A percentile compares a stretch with the other conserved stretches of the same genome.
Conservation (phyloP, 1,284 basidiomycete genomes). For the Vanrija sp. region DNA sequence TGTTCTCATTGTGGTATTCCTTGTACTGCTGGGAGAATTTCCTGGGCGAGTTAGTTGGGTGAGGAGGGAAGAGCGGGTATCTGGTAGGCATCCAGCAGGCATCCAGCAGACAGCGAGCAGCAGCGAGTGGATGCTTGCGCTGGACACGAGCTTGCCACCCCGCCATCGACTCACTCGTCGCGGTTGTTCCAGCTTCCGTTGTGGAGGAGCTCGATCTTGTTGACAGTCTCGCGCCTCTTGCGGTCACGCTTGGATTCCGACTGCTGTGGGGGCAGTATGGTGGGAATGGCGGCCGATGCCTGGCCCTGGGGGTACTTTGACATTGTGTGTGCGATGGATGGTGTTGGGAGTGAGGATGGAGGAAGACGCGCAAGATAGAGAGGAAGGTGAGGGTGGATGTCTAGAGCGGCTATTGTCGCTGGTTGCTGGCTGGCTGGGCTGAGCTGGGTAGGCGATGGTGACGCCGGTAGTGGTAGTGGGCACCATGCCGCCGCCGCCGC, state of each 20-base stretch:
- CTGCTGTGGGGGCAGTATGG: constrained; percentile 37
- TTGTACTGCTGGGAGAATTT: constrained; percentile 48
- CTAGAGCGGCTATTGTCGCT: too few species aligned
- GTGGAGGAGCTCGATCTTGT: constrained; percentile 52
- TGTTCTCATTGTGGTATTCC: constrained; percentile 46
- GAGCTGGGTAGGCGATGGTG: not conserved
- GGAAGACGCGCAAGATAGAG: too few species aligned
- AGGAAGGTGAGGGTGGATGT: too few species aligned
- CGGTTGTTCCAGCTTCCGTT: constrained; percentile 50
- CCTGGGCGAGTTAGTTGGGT: constrained; percentile 16
- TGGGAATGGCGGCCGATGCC: constrained; percentile 20
- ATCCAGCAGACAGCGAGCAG: too few species aligned
- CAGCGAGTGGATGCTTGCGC: not conserved
- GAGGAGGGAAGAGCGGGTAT: not conserved
- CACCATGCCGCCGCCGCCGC: too few species aligned
- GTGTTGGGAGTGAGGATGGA: constrained; percentile 1
- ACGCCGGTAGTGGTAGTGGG: not conserved
- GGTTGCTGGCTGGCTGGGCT: too few species aligned
- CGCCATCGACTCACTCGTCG: constrained; percentile 47
- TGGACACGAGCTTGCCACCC: not conserved
- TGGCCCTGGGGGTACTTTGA: constrained; percentile 16
- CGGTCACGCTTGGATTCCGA: constrained; percentile 52
- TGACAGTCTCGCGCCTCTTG: constrained; percentile 52
- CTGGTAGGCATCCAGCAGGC: too few species aligned
- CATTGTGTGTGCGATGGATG: constrained; percentile 4